Base-by-base conservation (phyloP, 495 filamentous ascomycete genomes). In the Xylaria flabelliformis region DNA sequence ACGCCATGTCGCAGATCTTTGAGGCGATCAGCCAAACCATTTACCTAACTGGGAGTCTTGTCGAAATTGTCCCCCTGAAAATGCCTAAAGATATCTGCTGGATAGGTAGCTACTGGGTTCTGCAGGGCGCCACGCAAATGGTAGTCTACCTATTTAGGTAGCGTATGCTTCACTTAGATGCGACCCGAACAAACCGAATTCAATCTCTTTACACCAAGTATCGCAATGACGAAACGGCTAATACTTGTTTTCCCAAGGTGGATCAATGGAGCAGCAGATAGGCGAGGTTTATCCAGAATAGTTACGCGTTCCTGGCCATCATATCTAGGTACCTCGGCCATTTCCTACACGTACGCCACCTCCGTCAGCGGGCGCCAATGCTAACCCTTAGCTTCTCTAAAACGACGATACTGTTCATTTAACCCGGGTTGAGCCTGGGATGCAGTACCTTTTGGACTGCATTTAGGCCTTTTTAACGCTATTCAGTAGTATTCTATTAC, bases 1-100 rank as follows among this genome's bases (percentile, higher is more conserved):
- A 24, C 51, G 48, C 55, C 24, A 42, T 15, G 53, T 62, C 26
- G 53, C 55, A 70, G 58, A 70, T 63, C 68, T 51, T 26, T 26
- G 56, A 63, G 58, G 55, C 44, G 68, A 70, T 63, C 58, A 39
- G 56, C 58, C 68, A 42, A 62, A 39, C 29, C n/a, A 50, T 63
- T 50, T 41, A 24, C 58, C 56, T 29, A 62, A 61, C 36, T 48
- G 9, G 67, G 46, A 21, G 8, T 55, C 26, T 21, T 55, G 64
- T 48, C 64, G 15, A 55, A 53, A 17, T 2, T 12, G 19, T 29
- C 44, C 29, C 29, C 19, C n/a, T 39, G 64, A 50, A 51, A 66
- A 24, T 44, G 10, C 7, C 64, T 50, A 12, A 21, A 51, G 7
- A 66, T 66, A 26, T 17, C 29, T 39, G 42, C 41, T 46, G 41